phyloP scores from a whole-genome alignment of 2,329 filamentous ascomycete genomes.

The Aspergillus sclerotialis region DNA sequence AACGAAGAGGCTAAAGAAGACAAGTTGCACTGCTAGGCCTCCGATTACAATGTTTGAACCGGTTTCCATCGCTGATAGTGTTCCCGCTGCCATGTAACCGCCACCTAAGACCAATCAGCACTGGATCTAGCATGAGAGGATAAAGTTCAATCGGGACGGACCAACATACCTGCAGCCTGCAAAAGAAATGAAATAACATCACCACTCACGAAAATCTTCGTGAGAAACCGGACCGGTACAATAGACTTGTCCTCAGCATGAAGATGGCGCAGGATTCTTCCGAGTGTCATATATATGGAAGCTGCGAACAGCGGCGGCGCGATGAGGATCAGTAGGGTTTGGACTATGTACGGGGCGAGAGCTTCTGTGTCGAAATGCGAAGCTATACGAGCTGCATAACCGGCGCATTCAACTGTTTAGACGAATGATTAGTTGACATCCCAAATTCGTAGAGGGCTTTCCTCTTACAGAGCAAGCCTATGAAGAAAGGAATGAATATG shows the following conservation, averaged over 20 bases:
- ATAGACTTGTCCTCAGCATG: conserved; percentile 14
- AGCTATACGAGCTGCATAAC: conserved; percentile 19
- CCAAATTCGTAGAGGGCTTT: neutral
- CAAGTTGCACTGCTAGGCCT: conserved; percentile 52
- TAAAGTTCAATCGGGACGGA: neutral
- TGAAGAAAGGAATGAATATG: conserved; percentile 23
- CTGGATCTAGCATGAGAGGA: neutral
- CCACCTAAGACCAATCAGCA: conserved; percentile 13
- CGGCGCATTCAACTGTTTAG: conserved; percentile 14
- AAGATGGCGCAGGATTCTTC: conserved; percentile 16
- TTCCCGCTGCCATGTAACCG: conserved; percentile 20
- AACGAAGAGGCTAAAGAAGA: conserved; percentile 53
- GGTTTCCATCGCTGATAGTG: conserved; percentile 7
- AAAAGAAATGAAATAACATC: conserved; percentile 23
- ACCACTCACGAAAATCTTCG: conserved; percentile 23
- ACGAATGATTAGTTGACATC: neutral
- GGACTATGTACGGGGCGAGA: conserved; percentile 20
- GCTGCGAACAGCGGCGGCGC: conserved; percentile 23
- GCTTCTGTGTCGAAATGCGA: conserved; percentile 17
- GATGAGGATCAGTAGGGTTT: conserved; percentile 24
- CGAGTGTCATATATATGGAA: conserved; percentile 24
- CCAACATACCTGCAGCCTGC: conserved; percentile 17
- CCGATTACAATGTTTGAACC: conserved; percentile 43
- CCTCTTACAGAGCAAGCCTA: conserved; percentile 27
- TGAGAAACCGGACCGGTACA: conserved; percentile 16